Evolutionary conservation across 176 grass and related monocot genomes (phyloP).

Genomic region (Musa itinerans): DNA sequence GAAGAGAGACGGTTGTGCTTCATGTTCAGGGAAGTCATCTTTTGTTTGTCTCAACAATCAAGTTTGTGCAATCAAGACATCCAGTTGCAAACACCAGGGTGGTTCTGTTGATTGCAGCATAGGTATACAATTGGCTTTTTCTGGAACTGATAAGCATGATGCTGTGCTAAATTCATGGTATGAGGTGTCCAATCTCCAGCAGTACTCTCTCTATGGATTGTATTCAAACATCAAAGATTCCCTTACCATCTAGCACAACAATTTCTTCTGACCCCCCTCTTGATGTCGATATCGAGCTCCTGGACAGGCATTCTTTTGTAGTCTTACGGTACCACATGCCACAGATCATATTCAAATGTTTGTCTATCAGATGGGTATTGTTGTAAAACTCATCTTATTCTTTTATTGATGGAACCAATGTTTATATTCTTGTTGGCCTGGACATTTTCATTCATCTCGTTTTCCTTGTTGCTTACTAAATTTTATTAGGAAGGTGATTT

Average conservation of each 20-base stretch:
- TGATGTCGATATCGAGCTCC: neutral
- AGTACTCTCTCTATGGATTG: conserved; percentile 68
- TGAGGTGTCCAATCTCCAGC: conserved; percentile 75
- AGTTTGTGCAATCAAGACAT: conserved; percentile 44
- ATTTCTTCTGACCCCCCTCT: conserved; percentile 35
- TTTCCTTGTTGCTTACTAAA: too few relatives aligned
- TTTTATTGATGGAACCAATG: too few relatives aligned
- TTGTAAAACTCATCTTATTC: too few relatives aligned
- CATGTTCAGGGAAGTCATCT: conserved; percentile 48
- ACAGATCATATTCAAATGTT: neutral
- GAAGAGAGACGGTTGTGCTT: conserved; percentile 52
- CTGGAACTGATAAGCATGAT: conserved; percentile 71
- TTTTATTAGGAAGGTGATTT: too few relatives aligned
- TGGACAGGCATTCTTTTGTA: neutral
- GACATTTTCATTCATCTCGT: too few relatives aligned
- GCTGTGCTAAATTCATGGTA: conserved; percentile 83
- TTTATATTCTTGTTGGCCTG: too few relatives aligned
- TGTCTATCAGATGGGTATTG: neutral
- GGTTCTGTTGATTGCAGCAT: conserved; percentile 62
- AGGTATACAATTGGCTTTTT: conserved; percentile 77
- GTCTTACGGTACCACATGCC: neutral
- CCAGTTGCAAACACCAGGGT: conserved; percentile 48
- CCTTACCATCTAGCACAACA: conserved; percentile 44
- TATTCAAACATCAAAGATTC: conserved; percentile 82
- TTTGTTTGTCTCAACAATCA: conserved; percentile 57